Conservation (phyloP, 495 filamentous ascomycete genomes). For the Aspergillus baeticus region DNA sequence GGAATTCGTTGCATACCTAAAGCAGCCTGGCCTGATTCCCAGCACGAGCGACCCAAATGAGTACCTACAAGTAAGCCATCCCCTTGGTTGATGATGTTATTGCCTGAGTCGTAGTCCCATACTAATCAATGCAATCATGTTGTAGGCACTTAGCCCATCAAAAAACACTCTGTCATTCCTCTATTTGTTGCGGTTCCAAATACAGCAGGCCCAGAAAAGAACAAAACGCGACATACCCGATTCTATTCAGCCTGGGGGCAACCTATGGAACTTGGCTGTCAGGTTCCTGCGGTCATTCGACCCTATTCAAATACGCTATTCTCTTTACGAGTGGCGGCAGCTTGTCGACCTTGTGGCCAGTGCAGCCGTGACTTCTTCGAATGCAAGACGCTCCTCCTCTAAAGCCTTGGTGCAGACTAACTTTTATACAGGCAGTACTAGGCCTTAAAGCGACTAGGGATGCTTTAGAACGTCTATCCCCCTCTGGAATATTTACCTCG, state of each 20-base stretch:
- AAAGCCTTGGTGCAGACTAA: conserved; percentile 9
- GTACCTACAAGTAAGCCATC: conserved; percentile 32
- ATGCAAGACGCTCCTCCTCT: conserved; percentile 34
- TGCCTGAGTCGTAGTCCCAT: neutral
- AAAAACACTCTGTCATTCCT: conserved; percentile 45
- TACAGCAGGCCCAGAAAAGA: conserved; percentile 26
- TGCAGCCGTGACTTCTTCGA: conserved; percentile 37
- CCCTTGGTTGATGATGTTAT: no score
- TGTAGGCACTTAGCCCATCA: conserved; percentile 41
- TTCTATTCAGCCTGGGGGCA: conserved; percentile 30
- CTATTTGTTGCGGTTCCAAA: conserved; percentile 35
- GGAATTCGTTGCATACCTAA: conserved; percentile 26
- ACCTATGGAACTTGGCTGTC: conserved; percentile 47
- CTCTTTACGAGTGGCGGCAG: conserved; percentile 49
- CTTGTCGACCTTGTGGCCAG: conserved; percentile 48
- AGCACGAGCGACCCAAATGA: conserved; percentile 13
- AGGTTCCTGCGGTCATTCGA: conserved; percentile 55
- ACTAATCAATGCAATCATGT: neutral
- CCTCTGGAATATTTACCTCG: conserved; percentile 67
- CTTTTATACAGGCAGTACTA: conserved; percentile 48
- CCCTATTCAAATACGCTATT: conserved; percentile 58
- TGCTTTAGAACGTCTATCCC: conserved; percentile 71
- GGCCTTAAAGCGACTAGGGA: conserved; percentile 60
- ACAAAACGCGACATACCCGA: conserved; percentile 20
- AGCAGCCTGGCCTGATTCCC: conserved; percentile 19